phyloP scores from a whole-genome alignment of 106 monocot species.

The Amphibolis antarctica region DNA sequence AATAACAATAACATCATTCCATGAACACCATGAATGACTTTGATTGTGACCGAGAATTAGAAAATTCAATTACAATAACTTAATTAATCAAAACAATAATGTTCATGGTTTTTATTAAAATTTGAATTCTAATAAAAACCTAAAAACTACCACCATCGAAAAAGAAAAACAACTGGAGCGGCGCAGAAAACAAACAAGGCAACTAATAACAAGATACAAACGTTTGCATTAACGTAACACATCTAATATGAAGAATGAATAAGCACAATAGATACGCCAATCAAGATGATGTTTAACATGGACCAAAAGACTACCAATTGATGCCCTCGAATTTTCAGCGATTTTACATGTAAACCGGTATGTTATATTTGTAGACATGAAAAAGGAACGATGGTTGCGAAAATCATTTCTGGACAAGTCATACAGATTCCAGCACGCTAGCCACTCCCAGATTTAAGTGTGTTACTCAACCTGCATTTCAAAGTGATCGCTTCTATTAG shows the following conservation, averaged over 20 bases:
- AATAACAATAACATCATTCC: too few species aligned
- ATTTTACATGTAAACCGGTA: conserved; percentile 12
- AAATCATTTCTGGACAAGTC: neutral
- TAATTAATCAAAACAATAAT: too few species aligned
- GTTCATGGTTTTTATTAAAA: too few species aligned
- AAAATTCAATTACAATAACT: too few species aligned
- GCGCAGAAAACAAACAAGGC: too few species aligned
- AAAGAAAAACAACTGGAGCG: too few species aligned
- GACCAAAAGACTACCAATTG: neutral
- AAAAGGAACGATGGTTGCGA: neutral
- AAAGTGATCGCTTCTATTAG: neutral
- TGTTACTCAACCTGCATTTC: conserved; percentile 10
- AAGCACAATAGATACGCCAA: neutral
- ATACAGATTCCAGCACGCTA: neutral
- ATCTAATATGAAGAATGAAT: neutral
- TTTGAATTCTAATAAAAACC: too few species aligned
- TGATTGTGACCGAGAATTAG: too few species aligned
- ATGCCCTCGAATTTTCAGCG: neutral
- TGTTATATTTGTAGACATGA: neutral
- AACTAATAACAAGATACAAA: too few species aligned
- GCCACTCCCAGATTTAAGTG: conserved; percentile 12
- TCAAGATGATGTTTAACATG: neutral
- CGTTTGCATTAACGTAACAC: neutral
- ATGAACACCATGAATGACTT: too few species aligned
- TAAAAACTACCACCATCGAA: too few species aligned